Conservation (phyloP, 2,329 filamentous ascomycete species). For the Emergomyces orientalis region DNA sequence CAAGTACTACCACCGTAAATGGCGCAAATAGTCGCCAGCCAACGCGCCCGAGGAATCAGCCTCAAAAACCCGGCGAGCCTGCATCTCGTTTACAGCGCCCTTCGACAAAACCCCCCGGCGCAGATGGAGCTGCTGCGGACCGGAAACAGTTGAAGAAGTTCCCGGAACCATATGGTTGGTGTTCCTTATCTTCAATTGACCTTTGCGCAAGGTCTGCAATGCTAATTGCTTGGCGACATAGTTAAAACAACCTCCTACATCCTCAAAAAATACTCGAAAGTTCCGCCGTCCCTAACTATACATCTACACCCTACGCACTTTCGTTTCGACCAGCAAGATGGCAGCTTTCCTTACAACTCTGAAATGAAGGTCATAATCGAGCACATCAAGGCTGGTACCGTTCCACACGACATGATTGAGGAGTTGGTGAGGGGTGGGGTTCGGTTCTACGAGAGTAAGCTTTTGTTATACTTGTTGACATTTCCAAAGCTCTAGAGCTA, state of each 20-base stretch:
- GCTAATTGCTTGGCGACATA: constrained; percentile 29
- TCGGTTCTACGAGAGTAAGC: constrained; percentile 72
- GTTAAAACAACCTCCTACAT: constrained; percentile 70
- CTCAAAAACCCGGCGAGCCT: constrained; percentile 32
- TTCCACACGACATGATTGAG: constrained; percentile 82
- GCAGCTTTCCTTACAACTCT: constrained; percentile 83
- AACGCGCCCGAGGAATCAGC: constrained; percentile 49
- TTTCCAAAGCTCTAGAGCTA: constrained; percentile 6
- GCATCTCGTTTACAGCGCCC: constrained; percentile 27
- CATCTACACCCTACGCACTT: constrained; percentile 82
- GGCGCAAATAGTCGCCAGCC: constrained; percentile 26
- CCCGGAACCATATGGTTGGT: constrained; percentile 40
- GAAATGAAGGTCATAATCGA: constrained; percentile 77
- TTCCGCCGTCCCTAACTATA: constrained; percentile 71
- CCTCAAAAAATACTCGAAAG: constrained; percentile 65
- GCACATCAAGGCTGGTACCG: constrained; percentile 63
- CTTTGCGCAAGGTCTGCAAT: constrained; percentile 12
- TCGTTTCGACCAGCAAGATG: constrained; percentile 86
- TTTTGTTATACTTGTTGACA: neutral
- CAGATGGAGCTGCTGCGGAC: constrained; percentile 22
- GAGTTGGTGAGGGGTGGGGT: constrained; percentile 64
- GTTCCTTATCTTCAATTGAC: constrained; percentile 9
- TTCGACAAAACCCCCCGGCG: constrained; percentile 24
- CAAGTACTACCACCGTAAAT: constrained; percentile 36
- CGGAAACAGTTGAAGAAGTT: constrained; percentile 30